Percentiles rank a stretch among this genome's conserved stretches.
Evolutionary conservation across 2,329 filamentous ascomycete species (phyloP).

Genomic region (Periconia sp.): DNA sequence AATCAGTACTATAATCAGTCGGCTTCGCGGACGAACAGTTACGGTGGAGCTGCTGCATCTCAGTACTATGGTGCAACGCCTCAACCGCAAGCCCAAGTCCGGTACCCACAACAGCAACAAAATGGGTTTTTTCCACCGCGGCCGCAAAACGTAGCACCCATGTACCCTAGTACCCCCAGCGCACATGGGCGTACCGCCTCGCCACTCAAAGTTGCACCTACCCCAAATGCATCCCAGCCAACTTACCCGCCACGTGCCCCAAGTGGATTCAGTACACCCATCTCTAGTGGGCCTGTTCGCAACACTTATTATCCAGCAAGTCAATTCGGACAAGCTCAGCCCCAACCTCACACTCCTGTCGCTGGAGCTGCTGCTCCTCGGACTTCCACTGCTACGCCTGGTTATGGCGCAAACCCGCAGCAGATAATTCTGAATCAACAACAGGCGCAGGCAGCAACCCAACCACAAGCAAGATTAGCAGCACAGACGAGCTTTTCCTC

Average conservation of each 20-base stretch:
- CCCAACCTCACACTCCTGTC: conserved; percentile 32
- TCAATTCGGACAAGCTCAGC: conserved; percentile 36
- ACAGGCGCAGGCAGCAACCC: conserved; percentile 31
- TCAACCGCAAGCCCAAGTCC: conserved; percentile 33
- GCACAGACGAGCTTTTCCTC: conserved; percentile 38
- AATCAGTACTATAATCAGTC: conserved; percentile 33
- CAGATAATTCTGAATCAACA: conserved; percentile 40
- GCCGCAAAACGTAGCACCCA: conserved; percentile 35
- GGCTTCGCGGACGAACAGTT: conserved; percentile 28
- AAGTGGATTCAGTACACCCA: conserved; percentile 25
- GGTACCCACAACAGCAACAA: conserved; percentile 32
- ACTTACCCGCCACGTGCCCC: conserved; percentile 29
- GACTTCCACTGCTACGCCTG: conserved; percentile 9
- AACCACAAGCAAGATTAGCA: conserved; percentile 39
- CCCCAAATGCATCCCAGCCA: conserved; percentile 16
- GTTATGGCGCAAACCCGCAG: conserved; percentile 33
- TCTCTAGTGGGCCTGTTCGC: conserved; percentile 31
- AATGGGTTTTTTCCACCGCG: conserved; percentile 39
- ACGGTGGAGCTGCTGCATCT: conserved; percentile 28
- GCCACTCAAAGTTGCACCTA: conserved; percentile 37
- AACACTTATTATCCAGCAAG: conserved; percentile 37
- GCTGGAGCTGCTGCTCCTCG: not conserved
- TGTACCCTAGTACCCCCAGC: conserved; percentile 32
- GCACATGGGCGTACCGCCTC: conserved; percentile 36
- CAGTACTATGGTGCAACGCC: conserved; percentile 39